phyloP scores from a whole-genome alignment of 768 basidiomycete genomes.

The Tylopilus balloui region DNA sequence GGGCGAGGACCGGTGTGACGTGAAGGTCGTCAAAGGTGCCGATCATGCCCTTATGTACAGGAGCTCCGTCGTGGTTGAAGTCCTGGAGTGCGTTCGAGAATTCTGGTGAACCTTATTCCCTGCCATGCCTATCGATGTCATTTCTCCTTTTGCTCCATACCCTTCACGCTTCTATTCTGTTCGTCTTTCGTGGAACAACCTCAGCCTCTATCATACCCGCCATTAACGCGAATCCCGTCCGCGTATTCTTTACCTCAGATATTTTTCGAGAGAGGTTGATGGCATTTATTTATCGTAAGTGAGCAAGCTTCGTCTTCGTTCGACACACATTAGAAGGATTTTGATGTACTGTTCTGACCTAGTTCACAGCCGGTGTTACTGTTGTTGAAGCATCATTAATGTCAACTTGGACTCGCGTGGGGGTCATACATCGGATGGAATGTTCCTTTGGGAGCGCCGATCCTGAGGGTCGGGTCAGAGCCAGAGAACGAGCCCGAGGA shows the following conservation, averaged over 20 bases:
- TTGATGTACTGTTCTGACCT: constrained; percentile 29
- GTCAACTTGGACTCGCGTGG: constrained; percentile 22
- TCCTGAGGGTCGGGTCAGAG: neutral
- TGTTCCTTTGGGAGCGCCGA: neutral
- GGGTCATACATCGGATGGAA: neutral
- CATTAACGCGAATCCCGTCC: constrained; percentile 7
- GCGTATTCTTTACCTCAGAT: constrained; percentile 6
- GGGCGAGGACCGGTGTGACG: constrained; percentile 66
- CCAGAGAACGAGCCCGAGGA: neutral
- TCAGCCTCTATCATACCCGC: neutral
- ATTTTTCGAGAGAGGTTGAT: constrained; percentile 9
- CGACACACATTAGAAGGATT: constrained; percentile 23
- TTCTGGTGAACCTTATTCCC: constrained; percentile 40
- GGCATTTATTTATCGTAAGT: constrained; percentile 20
- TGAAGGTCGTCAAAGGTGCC: constrained; percentile 81
- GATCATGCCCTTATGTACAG: constrained; percentile 95
- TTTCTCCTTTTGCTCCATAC: constrained; percentile 18
- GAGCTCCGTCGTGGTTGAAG: constrained; percentile 81
- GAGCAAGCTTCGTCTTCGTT: constrained; percentile 17
- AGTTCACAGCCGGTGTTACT: constrained; percentile 29
- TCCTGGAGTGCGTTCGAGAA: constrained; percentile 64
- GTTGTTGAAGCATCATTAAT: constrained; percentile 34
- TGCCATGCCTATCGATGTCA: constrained; percentile 2
- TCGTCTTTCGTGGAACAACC: constrained; percentile 17
- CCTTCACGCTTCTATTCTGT: constrained; percentile 8